phyloP scores from a whole-genome alignment of 1,284 basidiomycete genomes.

The Heliocybe sulcata region DNA sequence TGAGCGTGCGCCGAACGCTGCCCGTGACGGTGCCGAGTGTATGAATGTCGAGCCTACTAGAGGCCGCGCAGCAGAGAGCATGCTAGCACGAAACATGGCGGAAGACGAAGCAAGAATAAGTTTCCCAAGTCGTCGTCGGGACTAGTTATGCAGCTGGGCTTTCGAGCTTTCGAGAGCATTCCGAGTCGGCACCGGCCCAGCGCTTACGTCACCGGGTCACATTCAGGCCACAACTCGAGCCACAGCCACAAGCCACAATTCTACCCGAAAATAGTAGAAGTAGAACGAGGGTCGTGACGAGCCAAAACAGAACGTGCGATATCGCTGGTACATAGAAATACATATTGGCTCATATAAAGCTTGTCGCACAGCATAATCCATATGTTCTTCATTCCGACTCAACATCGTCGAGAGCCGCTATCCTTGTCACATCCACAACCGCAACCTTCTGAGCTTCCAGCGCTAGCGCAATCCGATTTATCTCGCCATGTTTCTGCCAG shows the following conservation, averaged over 20 bases:
- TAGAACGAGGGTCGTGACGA: no score
- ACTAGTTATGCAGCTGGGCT: neutral
- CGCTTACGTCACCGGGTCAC: neutral
- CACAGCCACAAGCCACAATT: no score
- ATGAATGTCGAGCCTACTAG: conserved; percentile 12
- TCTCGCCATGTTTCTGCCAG: conserved; percentile 41
- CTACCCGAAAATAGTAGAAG: no score
- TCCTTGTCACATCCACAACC: conserved; percentile 42
- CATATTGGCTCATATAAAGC: neutral
- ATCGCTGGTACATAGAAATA: no score
- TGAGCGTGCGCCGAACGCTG: conserved; percentile 14
- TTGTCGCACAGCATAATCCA: neutral
- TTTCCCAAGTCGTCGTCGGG: neutral
- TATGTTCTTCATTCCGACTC: neutral
- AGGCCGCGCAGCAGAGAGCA: conserved; percentile 19
- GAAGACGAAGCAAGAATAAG: neutral
- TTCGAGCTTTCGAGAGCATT: conserved; percentile 1
- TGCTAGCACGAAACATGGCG: conserved; percentile 25
- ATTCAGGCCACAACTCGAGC: no score
- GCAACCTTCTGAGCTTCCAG: conserved; percentile 47
- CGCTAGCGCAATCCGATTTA: conserved; percentile 52
- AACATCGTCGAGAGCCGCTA: conserved; percentile 20
- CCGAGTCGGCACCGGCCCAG: neutral
- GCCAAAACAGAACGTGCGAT: no score
- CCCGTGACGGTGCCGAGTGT: conserved; percentile 12